phyloP scores from a whole-genome alignment of 2,329 filamentous ascomycete genomes.

The Plectosphaerella plurivora region DNA sequence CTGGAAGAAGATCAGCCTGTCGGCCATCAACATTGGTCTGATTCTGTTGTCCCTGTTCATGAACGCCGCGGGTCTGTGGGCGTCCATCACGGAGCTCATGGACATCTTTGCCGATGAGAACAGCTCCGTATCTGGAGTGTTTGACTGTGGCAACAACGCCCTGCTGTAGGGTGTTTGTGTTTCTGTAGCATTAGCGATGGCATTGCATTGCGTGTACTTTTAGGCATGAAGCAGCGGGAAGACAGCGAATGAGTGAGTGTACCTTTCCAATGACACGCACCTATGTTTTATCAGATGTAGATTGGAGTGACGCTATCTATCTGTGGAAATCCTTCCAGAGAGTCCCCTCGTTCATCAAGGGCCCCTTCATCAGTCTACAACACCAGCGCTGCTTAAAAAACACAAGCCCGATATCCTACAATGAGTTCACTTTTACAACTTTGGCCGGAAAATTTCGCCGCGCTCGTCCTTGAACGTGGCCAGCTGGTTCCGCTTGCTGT shows the following conservation, averaged over 20 bases:
- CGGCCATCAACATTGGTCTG: constrained; percentile 23
- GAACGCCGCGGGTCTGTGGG: constrained; percentile 28
- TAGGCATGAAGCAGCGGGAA: too few relatives aligned
- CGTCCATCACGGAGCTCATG: constrained; percentile 23
- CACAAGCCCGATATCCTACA: background rate
- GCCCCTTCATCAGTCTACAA: too few relatives aligned
- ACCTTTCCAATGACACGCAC: too few relatives aligned
- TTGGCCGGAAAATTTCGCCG: constrained; percentile 21
- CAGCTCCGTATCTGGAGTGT: constrained; percentile 22
- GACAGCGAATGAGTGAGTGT: too few relatives aligned
- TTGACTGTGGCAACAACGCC: constrained; percentile 27
- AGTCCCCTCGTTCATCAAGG: too few relatives aligned
- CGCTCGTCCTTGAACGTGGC: constrained; percentile 33
- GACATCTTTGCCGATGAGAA: constrained; percentile 22
- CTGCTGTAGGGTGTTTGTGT: constrained; percentile 17
- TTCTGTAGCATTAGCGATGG: background rate
- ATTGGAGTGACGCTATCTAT: too few relatives aligned
- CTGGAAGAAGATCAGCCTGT: constrained; percentile 22
- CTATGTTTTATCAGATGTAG: too few relatives aligned
- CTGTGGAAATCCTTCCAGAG: too few relatives aligned
- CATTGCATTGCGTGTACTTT: too few relatives aligned
- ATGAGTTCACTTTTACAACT: constrained; percentile 8
- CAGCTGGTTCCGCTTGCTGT: constrained; percentile 35
- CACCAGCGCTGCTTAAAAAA: too few relatives aligned
- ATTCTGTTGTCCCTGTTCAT: constrained; percentile 27